Evolutionary conservation across 768 basidiomycete species (phyloP), one percentile per base, ranked within the genome.

Genomic region (Lentinula detonsa): DNA sequence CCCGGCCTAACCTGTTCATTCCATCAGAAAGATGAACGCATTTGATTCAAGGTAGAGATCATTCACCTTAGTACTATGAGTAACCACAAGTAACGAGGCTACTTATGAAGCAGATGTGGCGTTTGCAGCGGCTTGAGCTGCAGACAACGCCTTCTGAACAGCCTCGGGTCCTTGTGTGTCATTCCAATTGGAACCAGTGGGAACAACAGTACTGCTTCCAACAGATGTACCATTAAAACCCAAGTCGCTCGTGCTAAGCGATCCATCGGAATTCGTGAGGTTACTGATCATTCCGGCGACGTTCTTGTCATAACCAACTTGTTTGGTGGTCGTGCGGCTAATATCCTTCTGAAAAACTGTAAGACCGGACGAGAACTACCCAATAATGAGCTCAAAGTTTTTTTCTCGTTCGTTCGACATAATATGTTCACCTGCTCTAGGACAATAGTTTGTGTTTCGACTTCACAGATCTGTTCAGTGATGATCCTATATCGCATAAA

Each of bases 401-500:
- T 50, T 35, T 11, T 49, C 3, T 34, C n/a, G 28, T 28, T 4
- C n/a, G 42, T 10, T n/a, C 18, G 21, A 21, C 15, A 23, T 35
- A 50, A 21, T 28, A 64, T 55, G 48, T 64, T 62, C 37, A 61
- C 35, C 45, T 68, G 65, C 16, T 57, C 64, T 11, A 67, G 61
- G 42, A 68, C 66, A 33, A 73, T 66, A 3, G 68, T 70, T 54
- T 73, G 72, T 43, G 67, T 67, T 55, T 72, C 65, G 46, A 72
- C 71, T 42, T 72, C 67, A 60, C 72, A 73, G 28, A 72, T 66
- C 39, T 69, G 69, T 57, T 72, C 67, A 28, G 65, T 68, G 50
- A 70, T 64, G n/a, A 70, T 67, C 37, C 70, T 70, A 43, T 40
- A 10, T 35, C 11, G 15, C 13, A 23, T 3, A 42, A 16, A 28